These are phyloP conservation scores for Xylaria sp. DNA, from an alignment of 2,329 filamentous ascomycete genomes.

Conservation along the genomic window DNA sequence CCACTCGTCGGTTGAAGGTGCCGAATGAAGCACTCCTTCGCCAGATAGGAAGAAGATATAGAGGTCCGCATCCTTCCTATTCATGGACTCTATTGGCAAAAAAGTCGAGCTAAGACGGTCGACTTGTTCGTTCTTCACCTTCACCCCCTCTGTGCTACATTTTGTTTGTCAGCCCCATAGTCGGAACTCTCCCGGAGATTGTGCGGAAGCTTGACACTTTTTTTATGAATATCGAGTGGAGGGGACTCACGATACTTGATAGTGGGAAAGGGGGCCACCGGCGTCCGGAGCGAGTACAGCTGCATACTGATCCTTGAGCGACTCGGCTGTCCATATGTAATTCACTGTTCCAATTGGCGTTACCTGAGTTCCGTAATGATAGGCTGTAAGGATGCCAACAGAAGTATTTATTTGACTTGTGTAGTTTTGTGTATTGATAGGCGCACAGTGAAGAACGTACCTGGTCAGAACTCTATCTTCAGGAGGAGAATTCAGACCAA, in stretches of 20 bases:
- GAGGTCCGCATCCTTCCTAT: constrained; percentile 21
- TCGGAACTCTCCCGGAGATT: no score
- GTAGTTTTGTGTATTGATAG: constrained; percentile 23
- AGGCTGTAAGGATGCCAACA: constrained; percentile 10
- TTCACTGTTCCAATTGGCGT: background rate
- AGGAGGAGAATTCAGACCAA: constrained; percentile 25
- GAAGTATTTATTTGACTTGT: constrained; percentile 13
- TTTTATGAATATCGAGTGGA: no score
- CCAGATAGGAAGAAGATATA: constrained; percentile 14
- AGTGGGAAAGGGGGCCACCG: no score
- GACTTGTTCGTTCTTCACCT: background rate
- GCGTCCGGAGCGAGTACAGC: no score
- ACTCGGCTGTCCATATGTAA: constrained; percentile 8
- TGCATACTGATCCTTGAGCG: constrained; percentile 20
- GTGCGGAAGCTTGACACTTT: no score
- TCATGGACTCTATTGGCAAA: constrained; percentile 4
- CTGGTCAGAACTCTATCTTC: constrained; percentile 14
- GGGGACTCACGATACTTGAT: background rate
- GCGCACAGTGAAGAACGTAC: constrained; percentile 33
- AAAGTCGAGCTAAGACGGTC: background rate
- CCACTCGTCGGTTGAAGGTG: constrained; percentile 21
- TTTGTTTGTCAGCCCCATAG: no score
- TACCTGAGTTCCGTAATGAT: constrained; percentile 26
- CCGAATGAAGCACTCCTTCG: constrained; percentile 14
- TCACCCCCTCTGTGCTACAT: no score